Base-by-base conservation (phyloP, 768 basidiomycete species). In the Strobilomyces confusus region DNA sequence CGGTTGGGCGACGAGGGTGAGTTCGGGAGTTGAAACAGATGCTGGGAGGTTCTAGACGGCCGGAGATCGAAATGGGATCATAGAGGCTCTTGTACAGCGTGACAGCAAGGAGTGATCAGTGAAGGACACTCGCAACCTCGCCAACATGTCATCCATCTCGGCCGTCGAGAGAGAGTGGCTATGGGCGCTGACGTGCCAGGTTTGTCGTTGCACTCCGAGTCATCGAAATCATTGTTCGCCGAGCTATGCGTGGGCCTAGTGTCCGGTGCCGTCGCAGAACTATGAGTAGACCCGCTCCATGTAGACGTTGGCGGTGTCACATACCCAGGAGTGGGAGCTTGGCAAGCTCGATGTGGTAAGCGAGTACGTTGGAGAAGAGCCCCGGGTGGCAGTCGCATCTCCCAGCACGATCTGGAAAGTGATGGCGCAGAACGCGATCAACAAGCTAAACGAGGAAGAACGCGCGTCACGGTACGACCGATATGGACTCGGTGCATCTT, bases 401-500 rank as follows among this genome's bases (percentile, higher is more conserved):
- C 42, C 25, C 5, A 14, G 2, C 13, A 69, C 55, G 5, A 69
- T 3, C 19, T 60, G 47, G 1, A 69, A 46, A 19, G 70, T 73
- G 9, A 72, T 63, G 12, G 64, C 69, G 37, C 80, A 81, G 65
- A 80, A 81, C 3, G 75, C 72, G 49, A 81, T 72, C 49, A 79
- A 54, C 44, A 81, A 66, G 59, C 80, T 64, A 47, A 75, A 77
- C 79, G 80, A 36, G 3, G 14, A 14, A 15, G 17, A 9, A 7
- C 4, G 13, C 44, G 41, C 20, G 43, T 46, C 5, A 19, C 19
- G 19, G n/a, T 34, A 6, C 15, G 33, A 41, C 13, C 3, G 7
- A 37, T 14, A 7, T 22, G 19, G 22, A 5, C 5, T n/a, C 4
- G 5, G 54, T 57, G 60, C 81, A 82, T 36, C 55, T 48, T 9